Conservation (phyloP, 2,329 filamentous ascomycete genomes). For the Sporothrix luriei region DNA sequence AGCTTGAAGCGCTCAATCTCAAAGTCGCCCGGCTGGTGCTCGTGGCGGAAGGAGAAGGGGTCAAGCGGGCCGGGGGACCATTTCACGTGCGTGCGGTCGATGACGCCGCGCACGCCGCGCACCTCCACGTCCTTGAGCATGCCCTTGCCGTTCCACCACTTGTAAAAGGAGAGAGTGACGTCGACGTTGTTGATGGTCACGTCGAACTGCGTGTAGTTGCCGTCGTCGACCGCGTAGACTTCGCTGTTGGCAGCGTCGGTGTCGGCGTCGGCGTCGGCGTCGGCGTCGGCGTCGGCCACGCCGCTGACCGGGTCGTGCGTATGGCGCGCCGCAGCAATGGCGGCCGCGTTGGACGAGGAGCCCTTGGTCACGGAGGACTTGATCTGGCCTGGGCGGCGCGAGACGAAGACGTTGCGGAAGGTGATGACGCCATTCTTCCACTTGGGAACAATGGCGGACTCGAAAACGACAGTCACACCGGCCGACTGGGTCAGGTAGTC, state of each 20-base stretch:
- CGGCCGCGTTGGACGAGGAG: conserved; percentile 79
- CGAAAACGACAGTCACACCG: conserved; percentile 91
- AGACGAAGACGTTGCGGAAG: conserved; percentile 96
- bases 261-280: conserved; percentile 42
- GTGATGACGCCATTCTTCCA: conserved; percentile 96
- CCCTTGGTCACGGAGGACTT: conserved; percentile 88
- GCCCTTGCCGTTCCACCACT: conserved; percentile 98
- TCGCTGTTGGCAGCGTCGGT: conserved; percentile 46
- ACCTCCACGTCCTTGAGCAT: conserved; percentile 89
- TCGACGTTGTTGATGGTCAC: conserved; percentile 93
- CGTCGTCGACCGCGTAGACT: conserved; percentile 64
- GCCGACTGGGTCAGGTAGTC: conserved; percentile 95
- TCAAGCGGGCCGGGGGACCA: conserved; percentile 72
- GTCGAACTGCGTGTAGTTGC: conserved; percentile 97
- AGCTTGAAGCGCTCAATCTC: conserved; percentile 97
- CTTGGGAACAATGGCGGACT: conserved; percentile 94
- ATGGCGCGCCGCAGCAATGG: conserved; percentile 69
- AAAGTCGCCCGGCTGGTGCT: conserved; percentile 89
- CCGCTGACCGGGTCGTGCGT: conserved; percentile 31
- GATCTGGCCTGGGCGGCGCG: conserved; percentile 80
- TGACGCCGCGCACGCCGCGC: conserved; percentile 86
- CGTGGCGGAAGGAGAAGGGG: conserved; percentile 82
- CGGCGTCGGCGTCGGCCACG: not conserved
- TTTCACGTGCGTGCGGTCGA: conserved; percentile 82
- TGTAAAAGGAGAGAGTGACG: conserved; percentile 94